Percentiles rank a stretch among this genome's conserved stretches.
Evolutionary conservation across 2,329 filamentous ascomycete species (phyloP).

Genomic region (Drechslera avenae): DNA sequence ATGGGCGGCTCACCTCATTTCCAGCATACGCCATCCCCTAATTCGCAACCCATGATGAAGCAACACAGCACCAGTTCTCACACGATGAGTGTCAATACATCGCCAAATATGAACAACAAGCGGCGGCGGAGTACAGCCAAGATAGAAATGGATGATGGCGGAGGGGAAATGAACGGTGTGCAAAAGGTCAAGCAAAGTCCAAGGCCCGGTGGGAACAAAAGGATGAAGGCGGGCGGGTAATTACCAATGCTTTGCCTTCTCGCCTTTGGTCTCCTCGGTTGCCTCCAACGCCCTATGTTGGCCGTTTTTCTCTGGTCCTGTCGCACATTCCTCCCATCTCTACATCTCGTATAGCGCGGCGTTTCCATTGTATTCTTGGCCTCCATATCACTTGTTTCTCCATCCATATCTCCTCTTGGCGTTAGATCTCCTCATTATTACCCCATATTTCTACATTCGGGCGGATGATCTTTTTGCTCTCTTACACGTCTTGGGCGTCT

Average conservation of each 20-base stretch:
- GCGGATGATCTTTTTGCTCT: slow-evolving; percentile 6
- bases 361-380: slow-evolving; percentile 23
- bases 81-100: slow-evolving; percentile 65
- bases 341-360: slow-evolving; percentile 36
- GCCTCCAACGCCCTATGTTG: slow-evolving; percentile 9
- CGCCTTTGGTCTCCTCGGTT: neutral
- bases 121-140: slow-evolving; percentile 66
- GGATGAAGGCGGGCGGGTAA: slow-evolving; percentile 39
- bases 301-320: slow-evolving; percentile 1
- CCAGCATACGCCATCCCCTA: slow-evolving; percentile 55
- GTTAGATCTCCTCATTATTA: slow-evolving; percentile 13
- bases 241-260: neutral
- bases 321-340: slow-evolving; percentile 10
- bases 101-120: slow-evolving; percentile 65
- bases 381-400: slow-evolving; percentile 8
- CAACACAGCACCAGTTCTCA: slow-evolving; percentile 62
- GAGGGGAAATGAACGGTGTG: slow-evolving; percentile 43
- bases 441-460: slow-evolving; percentile 9
- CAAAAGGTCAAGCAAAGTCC: slow-evolving; percentile 59
- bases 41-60: slow-evolving; percentile 59
- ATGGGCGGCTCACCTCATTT: slow-evolving; percentile 58
- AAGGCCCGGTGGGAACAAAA: slow-evolving; percentile 49
- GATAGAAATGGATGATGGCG: slow-evolving; percentile 60
- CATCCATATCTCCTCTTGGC: slow-evolving; percentile 3
- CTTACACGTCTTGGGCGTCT: slow-evolving; percentile 1